These are phyloP conservation scores for Lodderomyces theae DNA, from an alignment of 1,139 yeast genomes.

Conservation along the genomic window DNA sequence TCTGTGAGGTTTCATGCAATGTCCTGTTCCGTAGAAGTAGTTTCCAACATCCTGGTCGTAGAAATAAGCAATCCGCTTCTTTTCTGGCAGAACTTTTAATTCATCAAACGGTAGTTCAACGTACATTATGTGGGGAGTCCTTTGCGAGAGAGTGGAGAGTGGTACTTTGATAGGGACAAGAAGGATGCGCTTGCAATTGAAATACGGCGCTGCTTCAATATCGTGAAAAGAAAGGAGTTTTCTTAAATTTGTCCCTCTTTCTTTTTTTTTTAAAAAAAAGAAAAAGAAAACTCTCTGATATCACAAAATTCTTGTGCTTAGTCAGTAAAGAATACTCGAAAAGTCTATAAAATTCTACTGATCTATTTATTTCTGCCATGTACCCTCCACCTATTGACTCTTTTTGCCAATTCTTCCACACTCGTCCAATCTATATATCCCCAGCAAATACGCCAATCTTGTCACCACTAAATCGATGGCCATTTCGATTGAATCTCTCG, in stretches of 20 bases:
- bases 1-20: constrained; percentile 98
- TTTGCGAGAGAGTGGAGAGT: not conserved
- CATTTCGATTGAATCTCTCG: constrained; percentile 88
- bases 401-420: constrained; percentile 22
- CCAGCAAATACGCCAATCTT: constrained; percentile 80
- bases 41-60: constrained; percentile 86
- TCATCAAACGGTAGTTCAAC: constrained; percentile 48
- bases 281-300: too few relatives aligned
- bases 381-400: not conserved
- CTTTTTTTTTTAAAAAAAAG: too few relatives aligned
- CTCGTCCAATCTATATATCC: constrained; percentile 59
- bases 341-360: not conserved
- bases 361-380: not conserved
- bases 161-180: not conserved
- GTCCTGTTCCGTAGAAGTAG: constrained; percentile 97
- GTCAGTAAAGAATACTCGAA: too few relatives aligned
- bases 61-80: constrained; percentile 47
- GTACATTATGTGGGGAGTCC: constrained; percentile 24
- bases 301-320: too few relatives aligned
- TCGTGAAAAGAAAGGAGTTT: not conserved
- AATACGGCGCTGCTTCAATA: not conserved
- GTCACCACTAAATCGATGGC: constrained; percentile 94
- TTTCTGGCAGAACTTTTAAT: constrained; percentile 38
- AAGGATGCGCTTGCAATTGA: not conserved
- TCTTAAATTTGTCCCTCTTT: not conserved